These are phyloP conservation scores for Monosporozyma yasuniensis DNA, from an alignment of 805 yeast species.

Conservation along the genomic window DNA sequence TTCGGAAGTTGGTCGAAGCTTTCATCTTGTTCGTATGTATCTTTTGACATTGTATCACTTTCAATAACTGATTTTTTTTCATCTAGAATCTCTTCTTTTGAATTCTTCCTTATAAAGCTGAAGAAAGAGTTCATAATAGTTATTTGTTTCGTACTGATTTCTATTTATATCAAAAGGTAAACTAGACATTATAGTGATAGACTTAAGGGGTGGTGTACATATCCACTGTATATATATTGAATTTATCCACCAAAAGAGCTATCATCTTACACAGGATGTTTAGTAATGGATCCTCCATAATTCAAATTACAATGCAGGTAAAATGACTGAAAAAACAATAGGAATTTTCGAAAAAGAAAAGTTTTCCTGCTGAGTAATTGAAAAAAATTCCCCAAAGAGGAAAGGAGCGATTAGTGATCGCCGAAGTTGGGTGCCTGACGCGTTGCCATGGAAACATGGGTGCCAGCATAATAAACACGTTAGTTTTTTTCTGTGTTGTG, in stretches of 20 bases:
- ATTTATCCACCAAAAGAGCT: background rate
- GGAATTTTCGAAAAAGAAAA: background rate
- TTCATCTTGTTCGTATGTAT: background rate
- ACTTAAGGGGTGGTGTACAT: background rate
- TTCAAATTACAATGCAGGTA: background rate
- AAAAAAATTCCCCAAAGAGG: background rate
- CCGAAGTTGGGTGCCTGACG: background rate
- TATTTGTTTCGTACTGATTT: background rate
- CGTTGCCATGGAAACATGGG: background rate
- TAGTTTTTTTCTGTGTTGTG: no score
- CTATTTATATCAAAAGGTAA: background rate
- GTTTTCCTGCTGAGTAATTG: background rate
- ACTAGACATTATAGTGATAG: no score
- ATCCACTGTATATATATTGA: background rate
- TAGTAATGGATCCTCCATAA: background rate
- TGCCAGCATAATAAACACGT: background rate
- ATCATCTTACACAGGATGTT: background rate
- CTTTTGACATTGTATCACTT: background rate
- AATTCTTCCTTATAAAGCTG: background rate
- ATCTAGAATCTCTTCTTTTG: background rate
- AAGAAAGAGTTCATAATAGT: background rate
- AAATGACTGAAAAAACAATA: background rate
- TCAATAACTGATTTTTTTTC: background rate
- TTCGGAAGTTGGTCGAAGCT: background rate
- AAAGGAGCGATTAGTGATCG: background rate